Evolutionary conservation across 495 filamentous ascomycete genomes (phyloP).

Genomic region (Talaromyces proteolyticus): DNA sequence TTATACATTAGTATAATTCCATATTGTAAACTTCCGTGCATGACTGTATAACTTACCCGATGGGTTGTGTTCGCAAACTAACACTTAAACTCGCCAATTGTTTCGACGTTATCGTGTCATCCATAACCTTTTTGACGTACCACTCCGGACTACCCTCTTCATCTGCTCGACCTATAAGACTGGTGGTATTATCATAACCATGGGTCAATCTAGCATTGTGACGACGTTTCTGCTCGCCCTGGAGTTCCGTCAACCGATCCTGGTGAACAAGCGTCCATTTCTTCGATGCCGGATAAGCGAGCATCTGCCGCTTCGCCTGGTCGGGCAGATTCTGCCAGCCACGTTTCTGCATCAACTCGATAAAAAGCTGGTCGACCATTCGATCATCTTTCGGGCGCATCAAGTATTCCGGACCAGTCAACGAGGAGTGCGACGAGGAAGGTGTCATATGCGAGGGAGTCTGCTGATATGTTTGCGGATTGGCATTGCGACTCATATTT

Average conservation of each 20-base stretch:
- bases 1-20: neutral
- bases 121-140: conserved; percentile 97
- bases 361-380: conserved; percentile 85
- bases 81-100: conserved; percentile 88
- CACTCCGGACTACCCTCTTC: conserved; percentile 97
- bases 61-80: conserved; percentile 91
- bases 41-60: conserved; percentile 45
- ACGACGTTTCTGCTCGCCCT: conserved; percentile 87
- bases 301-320: conserved; percentile 89
- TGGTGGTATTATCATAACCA: conserved; percentile 42
- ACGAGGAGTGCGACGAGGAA: conserved; percentile 43
- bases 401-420: conserved; percentile 53
- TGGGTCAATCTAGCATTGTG: conserved; percentile 61
- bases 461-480: conserved; percentile 32
- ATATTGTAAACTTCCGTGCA: neutral
- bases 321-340: conserved; percentile 97
- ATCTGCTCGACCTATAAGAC: conserved; percentile 66
- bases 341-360: conserved; percentile 92
- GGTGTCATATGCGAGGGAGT: conserved; percentile 39
- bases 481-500: conserved; percentile 24
- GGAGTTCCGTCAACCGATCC: conserved; percentile 86
- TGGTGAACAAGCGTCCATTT: conserved; percentile 98
- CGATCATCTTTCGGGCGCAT: conserved; percentile 73
- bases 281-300: conserved; percentile 85
- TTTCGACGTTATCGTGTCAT: conserved; percentile 87